Percentiles rank a stretch among this genome's conserved stretches.
These are phyloP conservation scores for Reticulascus tulasneorum DNA, from an alignment of 2,329 filamentous ascomycete species.

Conservation along the genomic window DNA sequence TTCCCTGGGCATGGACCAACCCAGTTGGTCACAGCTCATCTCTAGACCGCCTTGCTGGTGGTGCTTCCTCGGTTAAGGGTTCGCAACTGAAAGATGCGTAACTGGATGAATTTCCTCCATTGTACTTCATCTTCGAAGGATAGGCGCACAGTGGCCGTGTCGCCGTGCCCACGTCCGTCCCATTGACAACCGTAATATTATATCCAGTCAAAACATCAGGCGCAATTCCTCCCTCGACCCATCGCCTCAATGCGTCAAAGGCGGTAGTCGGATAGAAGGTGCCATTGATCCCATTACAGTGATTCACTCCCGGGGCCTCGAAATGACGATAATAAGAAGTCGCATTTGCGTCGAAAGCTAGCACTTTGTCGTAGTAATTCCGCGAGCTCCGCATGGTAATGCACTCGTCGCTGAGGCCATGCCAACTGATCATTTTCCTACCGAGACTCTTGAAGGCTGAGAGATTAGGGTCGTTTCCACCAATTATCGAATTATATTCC, in stretches of 20 bases:
- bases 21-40: no score
- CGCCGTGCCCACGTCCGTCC: conserved; percentile 4
- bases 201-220: conserved; percentile 7
- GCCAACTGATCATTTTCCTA: conserved; percentile 39
- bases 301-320: conserved; percentile 45
- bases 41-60: no score
- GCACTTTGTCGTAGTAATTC: conserved; percentile 22
- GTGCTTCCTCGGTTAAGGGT: no score
- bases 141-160: conserved; percentile 11
- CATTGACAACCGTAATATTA: conserved; percentile 8
- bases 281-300: conserved; percentile 31
- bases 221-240: conserved; percentile 8
- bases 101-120: conserved; percentile 5
- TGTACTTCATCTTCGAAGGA: conserved; percentile 1
- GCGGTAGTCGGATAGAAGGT: conserved; percentile 10
- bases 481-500: conserved; percentile 19
- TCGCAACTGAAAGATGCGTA: conserved; percentile 9
- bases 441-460: conserved; percentile 26
- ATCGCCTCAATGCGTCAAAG: conserved; percentile 8
- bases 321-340: conserved; percentile 48
- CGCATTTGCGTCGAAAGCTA: conserved; percentile 4
- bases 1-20: no score
- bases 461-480: conserved; percentile 24
- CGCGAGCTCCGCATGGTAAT: conserved; percentile 29
- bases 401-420: conserved; percentile 34